Base-by-base conservation (phyloP, 345 rosid species). In the Linum tenue region DNA sequence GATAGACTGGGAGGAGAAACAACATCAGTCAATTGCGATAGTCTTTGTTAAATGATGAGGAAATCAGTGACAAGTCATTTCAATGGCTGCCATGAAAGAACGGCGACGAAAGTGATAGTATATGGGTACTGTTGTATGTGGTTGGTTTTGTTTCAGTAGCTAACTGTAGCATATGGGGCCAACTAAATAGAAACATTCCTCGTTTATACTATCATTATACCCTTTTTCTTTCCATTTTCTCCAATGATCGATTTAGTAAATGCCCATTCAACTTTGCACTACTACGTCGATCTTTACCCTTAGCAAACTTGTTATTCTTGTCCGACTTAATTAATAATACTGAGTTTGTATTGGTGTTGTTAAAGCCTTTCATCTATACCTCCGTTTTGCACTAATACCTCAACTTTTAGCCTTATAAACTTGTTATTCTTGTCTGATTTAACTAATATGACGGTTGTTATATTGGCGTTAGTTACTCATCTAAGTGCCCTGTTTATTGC, bases 81-180 rank as follows among this genome's bases (percentile, higher is more conserved):
- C 53, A 48, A 48, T 15, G 8, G 53, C 9, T 48, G 9, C 53
- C 53, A 6, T 3, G 14, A 48, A 48, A 48, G 17, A 17, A 57
- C 10, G 22, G 35, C 16, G 48, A 64, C 58, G 66, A 35, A 56
- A 37, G n/a, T n/a, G n/a, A n/a, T 3, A 15, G 68, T 67, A 66
- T 64, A 60, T 51, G 38, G 48, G 61, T 74, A 57, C 65, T 48
- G 67, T 69, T 61, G 7, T 3, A 56, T 16, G 6, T 10, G 9
- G 39, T n/a, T n/a, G 59, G 8, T 56, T 35, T 12, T 12, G 55
- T 59, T 59, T 37, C 39, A 63, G 67, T 60, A 55, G 59, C 69
- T 63, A n/a, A n/a, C n/a, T n/a, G 63, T 67, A 56, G 48, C 39
- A 17, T 43, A 43, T 55, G 62, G 66, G 59, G 61, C 58, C 72